phyloP scores from a whole-genome alignment of 495 filamentous ascomycete genomes.

The Tricharina praecox region DNA sequence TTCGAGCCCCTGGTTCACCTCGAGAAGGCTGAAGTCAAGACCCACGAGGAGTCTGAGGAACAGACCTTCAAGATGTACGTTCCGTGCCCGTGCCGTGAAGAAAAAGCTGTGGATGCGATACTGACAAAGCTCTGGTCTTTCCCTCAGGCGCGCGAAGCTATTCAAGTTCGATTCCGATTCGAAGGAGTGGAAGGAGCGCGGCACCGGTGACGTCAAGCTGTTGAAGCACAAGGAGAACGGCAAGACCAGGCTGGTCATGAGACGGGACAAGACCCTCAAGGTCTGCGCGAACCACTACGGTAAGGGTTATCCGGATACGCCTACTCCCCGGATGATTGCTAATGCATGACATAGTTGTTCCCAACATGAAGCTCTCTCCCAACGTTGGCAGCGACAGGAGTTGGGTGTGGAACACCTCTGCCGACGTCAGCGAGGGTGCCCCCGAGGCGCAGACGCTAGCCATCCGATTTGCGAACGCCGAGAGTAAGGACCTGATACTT shows the following conservation, averaged over 20 bases:
- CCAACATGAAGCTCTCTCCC: constrained; percentile 95
- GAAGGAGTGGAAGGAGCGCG: constrained; percentile 98
- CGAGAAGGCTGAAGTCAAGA: constrained; percentile 91
- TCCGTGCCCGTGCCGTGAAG: background rate
- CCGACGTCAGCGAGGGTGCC: constrained; percentile 96
- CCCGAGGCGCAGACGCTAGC: constrained; percentile 90
- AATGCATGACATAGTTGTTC: constrained; percentile 50
- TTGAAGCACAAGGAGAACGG: constrained; percentile 97
- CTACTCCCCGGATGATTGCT: background rate
- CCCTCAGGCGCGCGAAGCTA: constrained; percentile 62
- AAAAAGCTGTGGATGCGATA: background rate
- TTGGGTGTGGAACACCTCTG: constrained; percentile 98
- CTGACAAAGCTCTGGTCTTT: constrained; percentile 11
- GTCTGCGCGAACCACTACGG: constrained; percentile 99
- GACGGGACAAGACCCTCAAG: constrained; percentile 97
- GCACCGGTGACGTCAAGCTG: constrained; percentile 86
- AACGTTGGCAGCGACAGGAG: constrained; percentile 95
- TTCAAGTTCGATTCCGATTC: constrained; percentile 88
- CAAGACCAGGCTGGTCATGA: constrained; percentile 96
- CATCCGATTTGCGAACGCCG: constrained; percentile 93
- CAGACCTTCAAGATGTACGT: constrained; percentile 82
- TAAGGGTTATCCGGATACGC: too few species aligned
- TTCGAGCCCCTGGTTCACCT: constrained; percentile 92
- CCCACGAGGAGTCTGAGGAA: constrained; percentile 96
- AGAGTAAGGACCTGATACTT: constrained; percentile 47